A percentile compares a stretch with the other conserved stretches of the same genome.
Conservation (phyloP, 352 stramenopile genomes). For the Phytophthora pluvialis region DNA sequence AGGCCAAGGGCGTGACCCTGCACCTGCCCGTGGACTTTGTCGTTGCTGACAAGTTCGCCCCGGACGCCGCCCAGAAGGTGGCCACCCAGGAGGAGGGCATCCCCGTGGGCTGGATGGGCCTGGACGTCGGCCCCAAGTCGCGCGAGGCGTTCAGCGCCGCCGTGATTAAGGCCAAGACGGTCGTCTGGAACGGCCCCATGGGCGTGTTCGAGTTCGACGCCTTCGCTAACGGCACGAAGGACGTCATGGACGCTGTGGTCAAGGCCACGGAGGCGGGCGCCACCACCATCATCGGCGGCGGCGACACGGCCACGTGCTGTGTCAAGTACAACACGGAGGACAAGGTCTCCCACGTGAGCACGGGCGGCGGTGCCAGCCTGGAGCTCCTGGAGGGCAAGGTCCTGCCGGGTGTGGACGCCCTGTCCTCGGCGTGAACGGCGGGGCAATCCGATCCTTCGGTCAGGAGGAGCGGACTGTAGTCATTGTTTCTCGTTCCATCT, state of each 20-base stretch:
- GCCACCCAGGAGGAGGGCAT: conserved; percentile 94
- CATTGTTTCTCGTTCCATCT: conserved; percentile 29
- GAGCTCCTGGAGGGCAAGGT: conserved; percentile 98
- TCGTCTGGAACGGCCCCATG: conserved; percentile 99
- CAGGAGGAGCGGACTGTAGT: conserved; percentile 35
- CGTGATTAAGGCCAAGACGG: conserved; percentile 91
- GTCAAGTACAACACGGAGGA: conserved; percentile 90
- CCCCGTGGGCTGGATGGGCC: conserved; percentile 96
- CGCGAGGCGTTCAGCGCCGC: conserved; percentile 82
- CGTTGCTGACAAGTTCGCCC: conserved; percentile 97
- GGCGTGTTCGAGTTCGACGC: conserved; percentile 99
- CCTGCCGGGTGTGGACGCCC: conserved; percentile 97
- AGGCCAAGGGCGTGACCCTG: conserved; percentile 97
- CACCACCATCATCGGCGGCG: conserved; percentile 98
- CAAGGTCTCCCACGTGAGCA: conserved; percentile 92
- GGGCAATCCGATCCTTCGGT: conserved; percentile 23
- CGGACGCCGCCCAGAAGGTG: conserved; percentile 93
- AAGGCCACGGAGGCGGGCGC: conserved; percentile 93
- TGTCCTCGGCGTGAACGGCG: conserved; percentile 76
- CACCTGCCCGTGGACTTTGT: conserved; percentile 98
- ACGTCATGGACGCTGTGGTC: conserved; percentile 96
- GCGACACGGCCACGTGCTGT: conserved; percentile 95
- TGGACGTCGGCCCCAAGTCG: conserved; percentile 98
- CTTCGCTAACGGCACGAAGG: conserved; percentile 96
- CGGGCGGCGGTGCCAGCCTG: conserved; percentile 95